A percentile compares a stretch with the other conserved stretches of the same genome.
These are phyloP conservation scores for Allium cepa DNA, from an alignment of 106 monocot genomes.

Conservation along the genomic window DNA sequence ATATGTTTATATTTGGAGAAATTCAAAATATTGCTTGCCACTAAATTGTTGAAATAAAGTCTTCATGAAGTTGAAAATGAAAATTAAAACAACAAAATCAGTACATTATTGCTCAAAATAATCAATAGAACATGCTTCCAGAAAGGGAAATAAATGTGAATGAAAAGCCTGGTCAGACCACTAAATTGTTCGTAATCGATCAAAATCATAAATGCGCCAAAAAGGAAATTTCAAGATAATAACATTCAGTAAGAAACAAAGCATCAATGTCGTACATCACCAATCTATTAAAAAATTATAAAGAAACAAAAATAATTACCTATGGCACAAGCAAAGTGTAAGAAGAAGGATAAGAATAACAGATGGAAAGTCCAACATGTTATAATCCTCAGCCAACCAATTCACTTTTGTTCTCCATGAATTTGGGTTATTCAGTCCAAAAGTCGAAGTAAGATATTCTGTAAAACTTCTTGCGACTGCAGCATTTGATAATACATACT, in stretches of 20 bases:
- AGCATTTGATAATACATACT: constrained; percentile 71
- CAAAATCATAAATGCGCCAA: constrained; percentile 5
- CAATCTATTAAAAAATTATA: neutral
- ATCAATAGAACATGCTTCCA: neutral
- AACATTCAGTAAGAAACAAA: constrained; percentile 1
- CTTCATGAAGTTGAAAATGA: neutral
- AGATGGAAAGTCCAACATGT: constrained; percentile 35
- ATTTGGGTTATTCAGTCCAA: constrained; percentile 21
- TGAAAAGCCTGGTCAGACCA: neutral
- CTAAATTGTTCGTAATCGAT: neutral
- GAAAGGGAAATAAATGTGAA: constrained; percentile 1
- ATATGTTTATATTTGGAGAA: neutral
- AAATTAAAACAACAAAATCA: neutral
- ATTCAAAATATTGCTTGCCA: neutral
- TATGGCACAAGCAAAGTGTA: constrained; percentile 43
- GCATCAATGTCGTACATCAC: neutral
- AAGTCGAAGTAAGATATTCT: constrained; percentile 29
- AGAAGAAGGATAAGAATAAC: constrained; percentile 37
- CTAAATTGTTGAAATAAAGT: neutral
- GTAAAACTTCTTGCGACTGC: constrained; percentile 69
- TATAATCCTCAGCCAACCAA: constrained; percentile 35
- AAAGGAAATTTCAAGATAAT: neutral
- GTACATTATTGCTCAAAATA: neutral
- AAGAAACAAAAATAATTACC: constrained; percentile 12
- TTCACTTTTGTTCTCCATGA: constrained; percentile 42